Evolutionary conservation across 352 stramenopile genomes (phyloP), one percentile per base, ranked within the genome.

Genomic region (Pythium rishiriense): DNA sequence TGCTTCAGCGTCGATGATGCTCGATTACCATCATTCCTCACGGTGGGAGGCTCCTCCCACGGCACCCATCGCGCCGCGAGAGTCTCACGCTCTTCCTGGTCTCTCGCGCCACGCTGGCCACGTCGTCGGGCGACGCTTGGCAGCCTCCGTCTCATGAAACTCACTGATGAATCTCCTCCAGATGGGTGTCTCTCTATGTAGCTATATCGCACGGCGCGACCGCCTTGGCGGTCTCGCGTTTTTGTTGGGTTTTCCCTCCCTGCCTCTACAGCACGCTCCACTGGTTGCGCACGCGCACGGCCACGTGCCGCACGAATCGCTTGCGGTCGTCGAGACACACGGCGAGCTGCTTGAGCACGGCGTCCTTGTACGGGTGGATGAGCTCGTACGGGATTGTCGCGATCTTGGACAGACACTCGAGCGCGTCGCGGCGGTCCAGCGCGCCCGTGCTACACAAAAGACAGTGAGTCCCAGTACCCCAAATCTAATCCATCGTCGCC

Each of bases 221-320:
- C 31, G 31, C 11, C 6, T 37, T 6, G 6, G 31, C 31, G 6
- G 31, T 35, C 31, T n/a, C n/a, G n/a, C n/a, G n/a, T n/a, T n/a
- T n/a, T n/a, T n/a, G n/a, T n/a, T n/a, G n/a, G n/a, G n/a, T n/a
- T n/a, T n/a, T n/a, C 26, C 11, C 10, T 35, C 11, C 24, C 9
- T 52, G 9, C 26, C 42, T 45, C 26, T 64, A 95, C 64, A 97
- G 73, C 42, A 97, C 82, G 58, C 88, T 93, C 90, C 90, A 97
- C 67, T 90, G 74, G 77, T 97, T 97, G 62, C 90, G 87, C 59
- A 96, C 85, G n/a, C 87, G 83, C 54, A 96, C 90, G 3, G 88
- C 84, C 53, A 78, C 81, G 68, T 96, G 87, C 28, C 90, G 88
- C 56, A 97, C 88, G 42, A 94, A 83, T 26, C 88, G 87, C 61